Percentiles rank a stretch among this genome's conserved stretches.
Conservation (phyloP, 257 asterid species). For the Craterostigma plantagineum region DNA sequence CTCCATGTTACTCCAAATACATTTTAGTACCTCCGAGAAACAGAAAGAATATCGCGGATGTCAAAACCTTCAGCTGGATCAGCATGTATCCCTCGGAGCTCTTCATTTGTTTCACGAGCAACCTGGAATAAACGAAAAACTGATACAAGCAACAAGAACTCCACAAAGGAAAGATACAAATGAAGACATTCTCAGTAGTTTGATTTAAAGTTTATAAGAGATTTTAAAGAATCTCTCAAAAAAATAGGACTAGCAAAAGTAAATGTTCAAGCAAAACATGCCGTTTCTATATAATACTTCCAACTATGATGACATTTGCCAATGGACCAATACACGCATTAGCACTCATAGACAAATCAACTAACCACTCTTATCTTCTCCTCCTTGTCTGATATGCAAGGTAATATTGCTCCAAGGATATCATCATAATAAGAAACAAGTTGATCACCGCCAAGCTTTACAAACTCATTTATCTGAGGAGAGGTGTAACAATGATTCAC, state of each 20-base stretch:
- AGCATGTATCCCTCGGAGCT: conserved; percentile 74
- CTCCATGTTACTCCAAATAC: conserved; percentile 1
- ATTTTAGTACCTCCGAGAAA: conserved; percentile 58
- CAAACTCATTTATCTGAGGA: conserved; percentile 81
- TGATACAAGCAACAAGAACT: background rate
- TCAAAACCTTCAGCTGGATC: conserved; percentile 80
- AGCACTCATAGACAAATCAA: background rate
- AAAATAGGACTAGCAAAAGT: too few relatives aligned
- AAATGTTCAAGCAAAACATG: too few relatives aligned
- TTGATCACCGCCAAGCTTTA: conserved; percentile 97
- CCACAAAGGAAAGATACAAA: conserved; percentile 1
- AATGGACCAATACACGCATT: too few relatives aligned
- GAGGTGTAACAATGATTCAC: conserved; percentile 8
- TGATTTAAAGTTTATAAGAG: too few relatives aligned
- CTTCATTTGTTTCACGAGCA: conserved; percentile 93
- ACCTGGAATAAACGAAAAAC: conserved; percentile 28
- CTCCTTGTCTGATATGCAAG: conserved; percentile 95
- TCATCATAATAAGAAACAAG: conserved; percentile 91
- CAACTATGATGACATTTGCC: too few relatives aligned
- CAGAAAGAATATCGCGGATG: conserved; percentile 70
- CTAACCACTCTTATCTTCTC: conserved; percentile 94
- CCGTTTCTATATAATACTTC: too few relatives aligned
- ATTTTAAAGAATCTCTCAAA: too few relatives aligned
- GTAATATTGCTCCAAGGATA: conserved; percentile 86
- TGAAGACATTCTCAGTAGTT: conserved; percentile 1